Base-by-base conservation (phyloP, 768 basidiomycete species). In the Lactifluus pinguis region DNA sequence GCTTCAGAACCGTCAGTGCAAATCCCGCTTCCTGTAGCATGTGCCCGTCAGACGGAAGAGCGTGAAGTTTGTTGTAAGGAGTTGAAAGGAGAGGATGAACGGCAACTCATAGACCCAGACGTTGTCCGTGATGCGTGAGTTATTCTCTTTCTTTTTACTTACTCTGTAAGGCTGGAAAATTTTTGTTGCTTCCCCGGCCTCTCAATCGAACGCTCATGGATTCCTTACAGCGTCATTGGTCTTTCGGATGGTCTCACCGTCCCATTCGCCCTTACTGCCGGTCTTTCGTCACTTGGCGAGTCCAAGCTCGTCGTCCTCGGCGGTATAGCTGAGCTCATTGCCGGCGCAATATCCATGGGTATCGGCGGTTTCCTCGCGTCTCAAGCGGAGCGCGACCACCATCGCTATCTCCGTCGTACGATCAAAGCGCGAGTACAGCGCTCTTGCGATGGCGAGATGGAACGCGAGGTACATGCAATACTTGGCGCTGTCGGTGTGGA, bases 321-420 rank as follows among this genome's bases (percentile, higher is more conserved):
- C 56, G 97, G 97, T 15, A 76, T 97, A 39, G 95, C 97, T 1
- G 97, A 99, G 72, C 86, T 99, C 66, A 92, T 95, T 59, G 92
- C 95, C 1, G 97, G 97, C 6, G 91, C 95, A 13, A 90, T 98
- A 49, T 93, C 90, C 2, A 99, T 99, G 95, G 97, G 97, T 62
- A 89, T 99, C 44, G 97, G 97, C 55, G 95, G 95, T 19, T 98
- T 95, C 80, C 86, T 99, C 52, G 94, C 94, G 3, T 93, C 95
- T 1, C 92, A 99, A 73, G 88, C 95, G 34, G 97, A 99, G 73
- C 86, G 94, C 49, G 95, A 98, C 71, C 89, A 97, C 73, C 95
- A 87, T 71, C 88, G 85, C 49, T 97, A 89, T 74, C 82, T 88
- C 34, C 82, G 79, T 32, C 79, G 81, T 42, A 81, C 85, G 62